Evolutionary conservation across 176 grass and related monocot genomes (phyloP), one percentile per base, ranked within the genome.

Genomic region (Paspalum vaginatum): DNA sequence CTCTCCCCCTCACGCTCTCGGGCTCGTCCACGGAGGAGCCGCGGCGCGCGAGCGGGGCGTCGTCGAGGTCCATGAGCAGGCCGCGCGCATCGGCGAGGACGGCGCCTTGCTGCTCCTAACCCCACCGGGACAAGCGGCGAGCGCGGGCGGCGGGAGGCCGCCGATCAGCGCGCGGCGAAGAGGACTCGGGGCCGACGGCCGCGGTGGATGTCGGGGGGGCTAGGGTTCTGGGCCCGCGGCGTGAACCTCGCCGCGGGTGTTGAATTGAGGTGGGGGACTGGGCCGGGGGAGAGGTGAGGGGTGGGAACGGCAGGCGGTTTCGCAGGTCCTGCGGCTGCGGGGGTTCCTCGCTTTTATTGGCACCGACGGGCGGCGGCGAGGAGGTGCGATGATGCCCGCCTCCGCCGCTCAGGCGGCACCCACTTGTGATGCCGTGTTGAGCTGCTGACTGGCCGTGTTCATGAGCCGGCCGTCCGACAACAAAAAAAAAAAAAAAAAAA

Each of bases 1-100:
- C 68, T 68, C 57, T 69, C 47, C 51, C 87, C 56, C 51, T 70
- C 44, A 65, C 68, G 73, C 21, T 50, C 38, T 91, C 85, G 72
- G 80, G 62, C 74, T 85, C 84, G 72, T 93, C 96, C 90, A 93
- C 91, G 60, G 88, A 84, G 75, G 75, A 22, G 44, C 77, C 66
- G 38, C 87, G 66, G 61, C 87, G 57, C 62, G 88, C 83, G 43
- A 86, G 70, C 27, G 76, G 65, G 59, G 75, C 79, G 64, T 85
- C 93, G 64, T 85, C 71, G 69, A 88, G 64, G 87, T 63, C 78
- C 65, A 50, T 52, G 26, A 84, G 54, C 81, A 62, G 88, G 70
- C 83, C 86, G 69, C 50, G 78, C 53, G 85, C 88, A 77, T 88
- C 88, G 42, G 90, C 84, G 22, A 82, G 80, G 24, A 39, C 60